These are phyloP conservation scores for Thalia dealbata DNA, from an alignment of 176 grass and related monocot genomes.

Conservation along the genomic window DNA sequence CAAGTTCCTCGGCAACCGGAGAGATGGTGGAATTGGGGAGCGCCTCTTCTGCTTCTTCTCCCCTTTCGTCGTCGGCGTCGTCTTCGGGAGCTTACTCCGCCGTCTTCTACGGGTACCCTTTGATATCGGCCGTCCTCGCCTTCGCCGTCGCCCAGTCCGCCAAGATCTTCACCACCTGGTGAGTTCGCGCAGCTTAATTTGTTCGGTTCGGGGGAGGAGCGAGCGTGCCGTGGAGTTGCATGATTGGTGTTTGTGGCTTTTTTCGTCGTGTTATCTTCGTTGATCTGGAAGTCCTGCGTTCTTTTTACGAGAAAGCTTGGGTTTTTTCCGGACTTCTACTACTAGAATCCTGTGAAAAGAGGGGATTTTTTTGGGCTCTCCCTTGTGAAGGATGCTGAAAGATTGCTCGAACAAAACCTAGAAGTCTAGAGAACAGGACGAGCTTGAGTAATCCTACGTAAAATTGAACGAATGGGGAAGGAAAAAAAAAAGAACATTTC, in stretches of 20 bases:
- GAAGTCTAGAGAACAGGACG: too few relatives aligned
- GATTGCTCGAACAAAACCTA: too few relatives aligned
- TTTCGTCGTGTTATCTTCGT: background rate
- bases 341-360: too few relatives aligned
- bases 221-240: background rate
- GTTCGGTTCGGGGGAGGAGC: background rate
- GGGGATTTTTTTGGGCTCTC: background rate
- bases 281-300: background rate
- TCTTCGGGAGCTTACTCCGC: background rate
- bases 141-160: slow-evolving; percentile 5
- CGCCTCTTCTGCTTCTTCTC: background rate
- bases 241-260: background rate
- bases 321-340: background rate
- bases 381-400: background rate
- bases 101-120: background rate
- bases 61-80: background rate
- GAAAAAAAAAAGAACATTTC: too few relatives aligned
- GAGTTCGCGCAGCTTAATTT: background rate
- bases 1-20: background rate
- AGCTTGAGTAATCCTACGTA: too few relatives aligned
- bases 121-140: slow-evolving; percentile 9
- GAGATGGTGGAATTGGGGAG: background rate
- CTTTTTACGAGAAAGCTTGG: background rate
- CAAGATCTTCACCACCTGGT: slow-evolving; percentile 14
- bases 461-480: too few relatives aligned